phyloP scores from a whole-genome alignment of 2,329 filamentous ascomycete species.

The Chrysosporium queenslandicum region DNA sequence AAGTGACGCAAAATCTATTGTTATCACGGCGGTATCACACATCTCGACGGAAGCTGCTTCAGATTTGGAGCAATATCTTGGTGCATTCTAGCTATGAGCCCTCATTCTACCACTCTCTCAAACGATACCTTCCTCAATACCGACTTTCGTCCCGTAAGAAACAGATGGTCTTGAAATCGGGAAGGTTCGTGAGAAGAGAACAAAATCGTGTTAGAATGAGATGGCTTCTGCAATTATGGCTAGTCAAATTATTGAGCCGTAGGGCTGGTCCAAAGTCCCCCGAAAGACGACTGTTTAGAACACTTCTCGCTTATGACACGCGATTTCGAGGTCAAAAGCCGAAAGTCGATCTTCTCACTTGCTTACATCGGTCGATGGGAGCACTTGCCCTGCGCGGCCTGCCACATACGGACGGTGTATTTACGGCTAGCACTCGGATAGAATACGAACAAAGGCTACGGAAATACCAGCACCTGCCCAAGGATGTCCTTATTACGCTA shows the following conservation, averaged over 20 bases:
- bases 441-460: conserved; percentile 1
- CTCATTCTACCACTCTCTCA: background rate
- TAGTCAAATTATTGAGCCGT: conserved; percentile 3
- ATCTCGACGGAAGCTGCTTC: conserved; percentile 19
- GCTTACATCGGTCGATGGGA: background rate
- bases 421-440: background rate
- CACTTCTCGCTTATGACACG: conserved; percentile 3
- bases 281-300: conserved; percentile 1
- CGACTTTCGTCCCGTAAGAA: background rate
- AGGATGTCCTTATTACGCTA: background rate
- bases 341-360: background rate
- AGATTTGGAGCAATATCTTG: conserved; percentile 25
- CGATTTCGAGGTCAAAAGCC: background rate
- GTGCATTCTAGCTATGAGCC: background rate
- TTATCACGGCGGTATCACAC: conserved; percentile 19
- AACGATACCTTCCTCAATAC: background rate
- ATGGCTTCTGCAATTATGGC: conserved; percentile 14
- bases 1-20: conserved; percentile 27
- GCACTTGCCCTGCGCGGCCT: background rate
- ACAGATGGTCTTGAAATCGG: background rate
- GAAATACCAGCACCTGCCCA: background rate
- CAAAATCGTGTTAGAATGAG: background rate
- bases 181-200: background rate
- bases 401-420: background rate
- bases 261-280: background rate